Percentiles rank a stretch among this genome's conserved stretches.
These are phyloP conservation scores for Russula lepida DNA, from an alignment of 768 basidiomycete genomes.

Conservation along the genomic window DNA sequence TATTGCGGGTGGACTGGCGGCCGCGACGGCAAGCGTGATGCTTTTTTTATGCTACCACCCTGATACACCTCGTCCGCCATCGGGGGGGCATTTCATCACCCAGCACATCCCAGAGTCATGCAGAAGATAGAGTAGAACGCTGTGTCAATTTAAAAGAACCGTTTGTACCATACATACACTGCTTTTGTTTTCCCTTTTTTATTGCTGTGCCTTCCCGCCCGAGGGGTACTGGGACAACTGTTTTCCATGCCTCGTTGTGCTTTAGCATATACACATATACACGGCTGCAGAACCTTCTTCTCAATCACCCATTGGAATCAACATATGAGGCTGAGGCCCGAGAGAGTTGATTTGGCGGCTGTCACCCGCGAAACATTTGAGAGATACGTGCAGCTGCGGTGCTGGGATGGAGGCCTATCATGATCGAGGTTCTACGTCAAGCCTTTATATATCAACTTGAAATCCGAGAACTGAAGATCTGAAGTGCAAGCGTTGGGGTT, in stretches of 20 bases:
- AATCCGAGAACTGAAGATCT: no score
- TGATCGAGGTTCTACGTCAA: no score
- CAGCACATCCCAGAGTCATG: neutral
- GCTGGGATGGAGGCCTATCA: no score
- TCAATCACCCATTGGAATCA: no score
- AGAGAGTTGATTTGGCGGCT: no score
- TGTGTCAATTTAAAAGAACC: slow-evolving; percentile 10
- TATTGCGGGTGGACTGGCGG: slow-evolving; percentile 3
- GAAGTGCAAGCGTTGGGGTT: no score
- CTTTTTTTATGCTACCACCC: neutral
- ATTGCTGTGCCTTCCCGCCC: neutral
- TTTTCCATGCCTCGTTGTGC: neutral
- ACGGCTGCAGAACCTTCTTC: no score
- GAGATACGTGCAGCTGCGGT: no score
- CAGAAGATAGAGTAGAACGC: slow-evolving; percentile 9
- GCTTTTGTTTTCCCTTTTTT: slow-evolving; percentile 2
- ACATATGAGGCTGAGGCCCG: neutral
- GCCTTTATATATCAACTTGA: no score
- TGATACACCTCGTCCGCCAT: neutral
- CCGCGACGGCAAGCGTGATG: neutral
- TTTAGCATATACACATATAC: neutral
- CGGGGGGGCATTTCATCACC: neutral
- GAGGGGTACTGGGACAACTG: neutral
- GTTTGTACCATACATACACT: slow-evolving; percentile 9
- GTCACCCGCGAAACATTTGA: no score